Base-by-base conservation (phyloP, 768 basidiomycete species). In the Suillus luteus region DNA sequence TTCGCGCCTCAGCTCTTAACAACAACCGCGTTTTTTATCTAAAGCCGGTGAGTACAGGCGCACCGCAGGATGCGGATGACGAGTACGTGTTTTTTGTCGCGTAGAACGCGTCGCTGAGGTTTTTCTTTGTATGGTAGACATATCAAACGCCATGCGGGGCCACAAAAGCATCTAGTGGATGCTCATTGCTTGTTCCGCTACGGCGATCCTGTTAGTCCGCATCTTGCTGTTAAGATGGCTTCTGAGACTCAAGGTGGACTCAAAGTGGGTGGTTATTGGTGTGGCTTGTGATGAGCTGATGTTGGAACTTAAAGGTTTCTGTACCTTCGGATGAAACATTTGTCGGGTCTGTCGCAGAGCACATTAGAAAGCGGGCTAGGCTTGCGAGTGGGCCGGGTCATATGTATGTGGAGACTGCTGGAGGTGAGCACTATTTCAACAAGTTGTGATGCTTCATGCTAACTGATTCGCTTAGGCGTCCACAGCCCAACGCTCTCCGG, bases 41-140 rank as follows among this genome's bases (percentile, higher is more conserved):
- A 61, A 99, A 99, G 71, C 96, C 96, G 0, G 87, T 98, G 64
- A 96, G 94, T 74, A 96, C 96, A 0, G 96, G 96, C 2, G 81
- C 88, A 0, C 77, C 82, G 5, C 78, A 86, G 27, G 90, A 94
- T 62, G 93, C 95, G 31, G 96, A 99, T 74, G 91, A 95, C 69
- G 79, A 77, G 96, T 97, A 72, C 67, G 82, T 76, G 11, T 41
- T 43, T 27, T 12, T 51, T 6, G 43, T 48, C 6, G 49, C 59
- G 17, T 35, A 24, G 0, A 6, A 44, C n/a, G 52, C 55, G 48
- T 59, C 55, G 52, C 27, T 66, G 35, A 51, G 7, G 7, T 14
- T 7, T 1, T 12, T 9, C 40, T 37, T 46, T 5, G 15, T 27
- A 17, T 27, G 7, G 5, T 59, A 96, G 95, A 64, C 92, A 93